phyloP scores from a whole-genome alignment of 768 basidiomycete genomes.

The Butyriboletus loyo region DNA sequence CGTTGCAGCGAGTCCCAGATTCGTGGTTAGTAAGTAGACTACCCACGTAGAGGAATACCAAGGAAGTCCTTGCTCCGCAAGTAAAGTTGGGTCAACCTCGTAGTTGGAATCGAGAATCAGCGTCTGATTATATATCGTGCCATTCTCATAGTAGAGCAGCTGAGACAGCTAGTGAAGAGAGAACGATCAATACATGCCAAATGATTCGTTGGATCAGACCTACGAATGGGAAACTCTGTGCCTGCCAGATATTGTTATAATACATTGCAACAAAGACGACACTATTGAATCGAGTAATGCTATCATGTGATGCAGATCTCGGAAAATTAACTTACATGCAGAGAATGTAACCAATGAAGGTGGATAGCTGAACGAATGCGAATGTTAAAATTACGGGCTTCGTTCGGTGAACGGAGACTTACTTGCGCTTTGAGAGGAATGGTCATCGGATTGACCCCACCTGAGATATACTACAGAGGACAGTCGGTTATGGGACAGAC shows the following conservation, averaged over 20 bases:
- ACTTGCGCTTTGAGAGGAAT: slow-evolving; percentile 55
- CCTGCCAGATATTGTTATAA: slow-evolving; percentile 54
- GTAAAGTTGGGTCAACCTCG: slow-evolving; percentile 46
- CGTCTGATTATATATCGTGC: slow-evolving; percentile 51
- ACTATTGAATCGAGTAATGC: slow-evolving; percentile 18
- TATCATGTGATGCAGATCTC: not conserved
- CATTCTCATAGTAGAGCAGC: slow-evolving; percentile 49
- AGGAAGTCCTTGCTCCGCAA: slow-evolving; percentile 38
- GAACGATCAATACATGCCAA: not conserved
- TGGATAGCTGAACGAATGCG: slow-evolving; percentile 33
- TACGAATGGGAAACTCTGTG: slow-evolving; percentile 59
- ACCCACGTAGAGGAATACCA: slow-evolving; percentile 29
- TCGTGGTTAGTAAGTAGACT: slow-evolving; percentile 17
- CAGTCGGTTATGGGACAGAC: not conserved
- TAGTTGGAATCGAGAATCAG: slow-evolving; percentile 52
- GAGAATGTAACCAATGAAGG: slow-evolving; percentile 48
- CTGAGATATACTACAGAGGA: slow-evolving; percentile 21
- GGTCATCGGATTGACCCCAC: slow-evolving; percentile 44
- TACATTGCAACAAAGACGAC: slow-evolving; percentile 39
- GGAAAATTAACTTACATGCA: slow-evolving; percentile 44
- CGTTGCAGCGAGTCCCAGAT: slow-evolving; percentile 41
- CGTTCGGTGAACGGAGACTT: not conserved
- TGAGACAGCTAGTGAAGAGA: slow-evolving; percentile 40
- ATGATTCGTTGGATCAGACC: slow-evolving; percentile 27
- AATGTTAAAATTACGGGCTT: not conserved